Evolutionary conservation across 2,329 filamentous ascomycete species (phyloP).

Genomic region (Didymella keratinophila): DNA sequence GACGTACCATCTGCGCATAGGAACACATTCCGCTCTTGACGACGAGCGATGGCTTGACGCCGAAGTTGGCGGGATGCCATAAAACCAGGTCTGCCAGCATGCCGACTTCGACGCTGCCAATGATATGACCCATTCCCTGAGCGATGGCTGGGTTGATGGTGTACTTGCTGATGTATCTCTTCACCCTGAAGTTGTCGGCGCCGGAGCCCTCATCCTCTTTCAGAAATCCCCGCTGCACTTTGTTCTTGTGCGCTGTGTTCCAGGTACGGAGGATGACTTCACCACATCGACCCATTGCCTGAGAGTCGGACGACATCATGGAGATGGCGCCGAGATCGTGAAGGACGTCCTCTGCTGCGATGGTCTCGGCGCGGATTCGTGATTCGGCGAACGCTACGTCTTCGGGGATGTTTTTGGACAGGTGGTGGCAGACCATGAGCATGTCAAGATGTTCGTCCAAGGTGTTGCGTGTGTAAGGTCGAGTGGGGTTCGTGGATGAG

Average conservation of each 20-base stretch:
- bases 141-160: constrained; percentile 93
- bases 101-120: constrained; percentile 87
- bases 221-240: constrained; percentile 78
- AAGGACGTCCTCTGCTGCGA: constrained; percentile 93
- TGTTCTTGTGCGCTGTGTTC: constrained; percentile 98
- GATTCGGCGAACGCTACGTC: constrained; percentile 95
- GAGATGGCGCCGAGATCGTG: constrained; percentile 94
- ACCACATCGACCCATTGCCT: constrained; percentile 95
- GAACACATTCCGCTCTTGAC: constrained; percentile 89
- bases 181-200: constrained; percentile 91
- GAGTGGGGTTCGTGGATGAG: constrained; percentile 89
- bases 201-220: constrained; percentile 79
- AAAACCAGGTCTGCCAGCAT: constrained; percentile 90
- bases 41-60: constrained; percentile 81
- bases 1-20: constrained; percentile 79
- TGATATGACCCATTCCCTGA: constrained; percentile 86
- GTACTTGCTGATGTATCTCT: constrained; percentile 93
- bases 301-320: constrained; percentile 96
- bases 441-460: constrained; percentile 97
- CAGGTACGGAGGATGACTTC: constrained; percentile 93
- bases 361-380: constrained; percentile 93
- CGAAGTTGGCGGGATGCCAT: constrained; percentile 87
- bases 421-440: constrained; percentile 97
- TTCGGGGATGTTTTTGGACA: constrained; percentile 91
- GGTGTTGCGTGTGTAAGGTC: constrained; percentile 90